Conservation (phyloP, 2,329 filamentous ascomycete genomes). For the Cladosporium sp. region DNA sequence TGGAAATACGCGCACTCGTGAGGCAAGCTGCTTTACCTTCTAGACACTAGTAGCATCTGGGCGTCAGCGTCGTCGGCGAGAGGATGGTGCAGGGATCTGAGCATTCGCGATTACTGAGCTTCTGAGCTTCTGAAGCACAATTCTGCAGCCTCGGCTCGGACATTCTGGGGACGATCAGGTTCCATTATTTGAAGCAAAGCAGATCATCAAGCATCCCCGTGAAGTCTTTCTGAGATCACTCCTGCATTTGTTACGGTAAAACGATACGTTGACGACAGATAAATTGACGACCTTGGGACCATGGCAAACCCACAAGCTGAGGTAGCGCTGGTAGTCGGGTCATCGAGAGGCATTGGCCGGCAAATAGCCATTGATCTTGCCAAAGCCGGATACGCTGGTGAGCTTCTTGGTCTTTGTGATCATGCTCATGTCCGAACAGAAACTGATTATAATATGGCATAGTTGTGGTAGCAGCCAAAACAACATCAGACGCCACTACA, state of each 20-base stretch:
- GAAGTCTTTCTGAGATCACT: no score
- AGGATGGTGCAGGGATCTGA: no score
- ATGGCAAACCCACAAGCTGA: conserved; percentile 15
- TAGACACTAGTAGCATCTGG: not conserved
- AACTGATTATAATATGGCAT: not conserved
- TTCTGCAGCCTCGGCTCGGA: conserved; percentile 1
- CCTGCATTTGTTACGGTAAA: no score
- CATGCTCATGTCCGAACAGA: not conserved
- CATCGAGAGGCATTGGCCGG: conserved; percentile 73
- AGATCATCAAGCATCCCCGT: not conserved
- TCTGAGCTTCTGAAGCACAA: not conserved
- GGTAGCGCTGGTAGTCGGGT: conserved; percentile 66
- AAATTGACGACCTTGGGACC: not conserved
- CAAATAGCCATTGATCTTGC: conserved; percentile 76
- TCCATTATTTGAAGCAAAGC: not conserved
- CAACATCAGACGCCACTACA: conserved; percentile 58
- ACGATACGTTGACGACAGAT: no score
- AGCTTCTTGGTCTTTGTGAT: not conserved
- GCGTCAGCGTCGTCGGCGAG: no score
- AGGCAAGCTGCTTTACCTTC: not conserved
- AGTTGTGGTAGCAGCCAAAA: conserved; percentile 77
- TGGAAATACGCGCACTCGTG: no score
- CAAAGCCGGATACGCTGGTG: conserved; percentile 65
- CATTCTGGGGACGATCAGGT: not conserved
- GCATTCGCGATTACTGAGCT: conserved; percentile 3